Evolutionary conservation across 2,329 filamentous ascomycete species (phyloP), one percentile per base, ranked within the genome.

Genomic region (Scopulariopsis brevicaulis): DNA sequence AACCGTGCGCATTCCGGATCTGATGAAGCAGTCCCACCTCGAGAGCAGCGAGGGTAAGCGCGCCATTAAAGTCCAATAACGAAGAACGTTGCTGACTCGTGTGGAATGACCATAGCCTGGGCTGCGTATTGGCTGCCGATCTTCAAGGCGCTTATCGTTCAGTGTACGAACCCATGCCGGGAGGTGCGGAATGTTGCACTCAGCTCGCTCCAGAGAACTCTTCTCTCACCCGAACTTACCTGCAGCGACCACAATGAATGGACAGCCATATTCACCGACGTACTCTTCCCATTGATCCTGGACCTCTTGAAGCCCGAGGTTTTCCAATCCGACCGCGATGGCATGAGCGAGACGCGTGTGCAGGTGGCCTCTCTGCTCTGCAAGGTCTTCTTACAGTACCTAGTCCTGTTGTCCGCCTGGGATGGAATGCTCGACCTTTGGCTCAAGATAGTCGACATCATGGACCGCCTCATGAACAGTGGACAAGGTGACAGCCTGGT

Each of bases 41-140:
- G 94, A 96, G 68, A 86, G 82, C 60, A 89, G 80, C 60, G 89
- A 96, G 78, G 87, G 87, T 89, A 72, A 61, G 76, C 24, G n/a
- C 14, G 63, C 51, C 6, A 58, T 28, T 20, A 14, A 10, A 34
- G 11, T 32, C 18, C 37, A 35, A 53, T n/a, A 24, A 12, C 18
- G 20, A 50, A 12, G 46, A 24, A 24, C 20, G 8, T 20, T 6
- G n/a, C 43, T 50, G 12, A 50, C 46, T n/a, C 46, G n/a, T 24
- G 1, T 24, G 18, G 18, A 15, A 24, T 50, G 12, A 50, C 3
- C 37, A 40, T 62, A 89, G 94, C 94, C 15, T 99, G 94, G 94
- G 91, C 90, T 55, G 90, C 94, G 10, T 99, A 99, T 70, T 99
- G 94, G 94, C 86, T 92, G 15, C 94, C 93, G 1, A 91, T 99